These are phyloP conservation scores for Cytidiella melzeri DNA, from an alignment of 768 basidiomycete species.

Conservation along the genomic window DNA sequence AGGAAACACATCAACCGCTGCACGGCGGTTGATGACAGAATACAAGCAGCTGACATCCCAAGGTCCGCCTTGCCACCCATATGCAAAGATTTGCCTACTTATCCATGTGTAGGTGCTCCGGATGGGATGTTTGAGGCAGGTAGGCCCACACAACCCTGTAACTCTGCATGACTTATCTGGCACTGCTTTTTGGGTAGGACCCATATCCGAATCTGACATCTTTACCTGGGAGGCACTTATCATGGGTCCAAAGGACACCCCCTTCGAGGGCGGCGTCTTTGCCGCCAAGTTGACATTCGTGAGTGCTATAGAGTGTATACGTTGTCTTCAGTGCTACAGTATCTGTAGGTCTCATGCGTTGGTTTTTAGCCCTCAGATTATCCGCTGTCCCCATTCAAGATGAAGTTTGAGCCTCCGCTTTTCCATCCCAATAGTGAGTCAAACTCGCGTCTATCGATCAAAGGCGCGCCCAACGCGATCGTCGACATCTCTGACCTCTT, in stretches of 20 bases:
- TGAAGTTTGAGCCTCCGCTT: slow-evolving; percentile 96
- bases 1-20: slow-evolving; percentile 68
- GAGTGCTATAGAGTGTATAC: slow-evolving; percentile 30
- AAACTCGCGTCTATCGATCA: not conserved
- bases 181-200: slow-evolving; percentile 42
- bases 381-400: slow-evolving; percentile 97
- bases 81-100: slow-evolving; percentile 1
- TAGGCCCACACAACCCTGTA: no score
- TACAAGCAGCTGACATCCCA: slow-evolving; percentile 81
- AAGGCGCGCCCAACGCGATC: not conserved
- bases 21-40: slow-evolving; percentile 87
- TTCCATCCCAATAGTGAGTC: slow-evolving; percentile 94
- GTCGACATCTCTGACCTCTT: not conserved
- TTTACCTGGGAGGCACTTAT: slow-evolving; percentile 96
- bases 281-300: slow-evolving; percentile 90
- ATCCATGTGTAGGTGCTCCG: slow-evolving; percentile 53
- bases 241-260: slow-evolving; percentile 89
- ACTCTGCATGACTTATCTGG: no score
- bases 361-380: slow-evolving; percentile 75
- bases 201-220: slow-evolving; percentile 88
- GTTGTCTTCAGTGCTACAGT: not conserved
- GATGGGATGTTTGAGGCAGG: slow-evolving; percentile 97
- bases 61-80: slow-evolving; percentile 36
- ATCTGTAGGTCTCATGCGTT: not conserved
- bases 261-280: slow-evolving; percentile 95